A percentile compares a stretch with the other conserved stretches of the same genome.
Conservation (phyloP, 2,329 filamentous ascomycete genomes). For the Phymatotrichopsis omnivora region DNA sequence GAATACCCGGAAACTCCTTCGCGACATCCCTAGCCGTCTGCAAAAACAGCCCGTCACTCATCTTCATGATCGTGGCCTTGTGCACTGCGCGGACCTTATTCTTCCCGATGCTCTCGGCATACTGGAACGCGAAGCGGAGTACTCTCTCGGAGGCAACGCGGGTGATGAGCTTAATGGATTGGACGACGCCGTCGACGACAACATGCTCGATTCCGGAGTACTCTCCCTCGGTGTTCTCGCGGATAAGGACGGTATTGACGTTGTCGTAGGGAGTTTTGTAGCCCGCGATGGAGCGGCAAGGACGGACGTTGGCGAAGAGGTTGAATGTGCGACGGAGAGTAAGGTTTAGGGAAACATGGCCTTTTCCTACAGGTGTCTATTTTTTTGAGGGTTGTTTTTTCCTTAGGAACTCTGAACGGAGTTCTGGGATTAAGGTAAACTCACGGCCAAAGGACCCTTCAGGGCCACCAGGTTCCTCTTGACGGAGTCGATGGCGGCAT, state of each 20-base stretch:
- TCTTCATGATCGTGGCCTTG: slow-evolving; percentile 99
- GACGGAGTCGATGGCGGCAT: slow-evolving; percentile 87
- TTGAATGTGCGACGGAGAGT: slow-evolving; percentile 99
- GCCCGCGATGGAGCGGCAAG: slow-evolving; percentile 90
- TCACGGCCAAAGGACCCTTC: slow-evolving; percentile 91
- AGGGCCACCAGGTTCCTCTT: slow-evolving; percentile 92
- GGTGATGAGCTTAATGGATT: slow-evolving; percentile 99
- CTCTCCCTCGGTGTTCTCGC: slow-evolving; percentile 99
- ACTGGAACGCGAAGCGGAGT: slow-evolving; percentile 94
- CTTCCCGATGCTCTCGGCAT: slow-evolving; percentile 84
- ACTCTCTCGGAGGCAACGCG: slow-evolving; percentile 89
- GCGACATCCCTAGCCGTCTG: slow-evolving; percentile 72
- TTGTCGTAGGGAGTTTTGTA: slow-evolving; percentile 98
- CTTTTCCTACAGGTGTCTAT: slow-evolving; percentile 91
- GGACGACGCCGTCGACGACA: slow-evolving; percentile 93
- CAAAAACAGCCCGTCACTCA: slow-evolving; percentile 97
- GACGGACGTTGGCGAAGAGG: slow-evolving; percentile 97
- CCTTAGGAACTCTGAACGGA: slow-evolving; percentile 20
- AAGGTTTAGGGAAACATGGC: slow-evolving; percentile 96
- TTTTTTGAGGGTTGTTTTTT: slow-evolving; percentile 10
- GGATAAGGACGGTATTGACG: slow-evolving; percentile 94
- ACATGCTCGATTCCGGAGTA: slow-evolving; percentile 99
- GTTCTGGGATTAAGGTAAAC: slow-evolving; percentile 34
- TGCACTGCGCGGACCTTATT: slow-evolving; percentile 96
- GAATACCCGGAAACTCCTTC: slow-evolving; percentile 90